Evolutionary conservation across 2,329 filamentous ascomycete species (phyloP), one percentile per base, ranked within the genome.

Genomic region (Alternaria sp.): DNA sequence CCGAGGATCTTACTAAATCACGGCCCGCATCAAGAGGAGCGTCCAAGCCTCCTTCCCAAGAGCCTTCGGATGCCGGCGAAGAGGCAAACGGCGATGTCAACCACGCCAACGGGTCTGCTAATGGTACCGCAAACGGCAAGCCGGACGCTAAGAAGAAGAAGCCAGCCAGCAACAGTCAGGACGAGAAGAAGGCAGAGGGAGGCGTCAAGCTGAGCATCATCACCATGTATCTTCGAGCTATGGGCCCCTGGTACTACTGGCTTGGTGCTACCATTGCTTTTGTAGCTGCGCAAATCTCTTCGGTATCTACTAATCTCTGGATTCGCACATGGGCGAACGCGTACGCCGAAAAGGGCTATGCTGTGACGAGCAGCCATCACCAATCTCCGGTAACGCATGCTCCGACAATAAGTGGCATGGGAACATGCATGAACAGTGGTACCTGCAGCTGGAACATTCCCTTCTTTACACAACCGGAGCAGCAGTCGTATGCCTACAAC

Each of bases 231-330:
- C 87, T 99, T 18, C 83, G 82, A 63, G 88, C 94, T 67, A 99
- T 99, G 96, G 96, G 96, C n/a, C 87, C 90, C 5, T 97, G 94
- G 93, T 94, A 93, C 86, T 99, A 97, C 82, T 99, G 96, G 96
- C 79, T 91, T 51, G 82, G 92, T 37, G 92, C 94, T 20, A 81
- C 89, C 14, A 70, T 89, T 5, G 90, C 94, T 41, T 98, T 99
- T 75, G 86, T 86, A 26, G 82, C 91, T 47, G 94, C 97, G 77
- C 96, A 99, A 78, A 79, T 97, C 33, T 91, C 92, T 5, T 92
- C 92, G 23, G 91, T 98, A 3, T 93, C 91, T 1, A 96, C 94
- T 37, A 97, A 96, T 73, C 82, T 97, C 55, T 99, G 96, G 96
- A 97, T 99, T 73, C 88, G 93, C 71, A 86, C 95, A 78, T 99